phyloP scores from a whole-genome alignment of 2,329 filamentous ascomycete genomes.

The Sclerotinia borealis region DNA sequence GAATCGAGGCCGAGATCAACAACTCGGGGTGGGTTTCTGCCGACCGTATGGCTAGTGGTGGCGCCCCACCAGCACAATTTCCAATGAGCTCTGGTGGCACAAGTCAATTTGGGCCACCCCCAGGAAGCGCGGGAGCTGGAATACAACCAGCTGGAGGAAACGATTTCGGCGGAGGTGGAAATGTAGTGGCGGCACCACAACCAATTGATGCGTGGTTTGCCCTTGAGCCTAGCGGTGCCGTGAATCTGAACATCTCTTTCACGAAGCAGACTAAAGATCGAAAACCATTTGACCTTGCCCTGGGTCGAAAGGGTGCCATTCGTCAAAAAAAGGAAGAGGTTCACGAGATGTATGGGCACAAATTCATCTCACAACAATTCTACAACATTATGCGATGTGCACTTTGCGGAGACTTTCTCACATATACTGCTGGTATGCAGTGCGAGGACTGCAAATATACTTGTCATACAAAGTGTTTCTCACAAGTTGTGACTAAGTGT shows the following conservation, averaged over 20 bases:
- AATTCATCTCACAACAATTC: conserved; percentile 97
- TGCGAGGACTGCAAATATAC: conserved; percentile 99
- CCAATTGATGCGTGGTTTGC: conserved; percentile 95
- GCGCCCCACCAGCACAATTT: conserved; percentile 47
- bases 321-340: conserved; percentile 97
- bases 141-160: conserved; percentile 14
- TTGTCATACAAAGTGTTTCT: conserved; percentile 95
- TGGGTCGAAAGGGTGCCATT: conserved; percentile 91
- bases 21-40: conserved; percentile 95
- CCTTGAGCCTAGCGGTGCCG: conserved; percentile 85
- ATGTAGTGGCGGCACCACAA: conserved; percentile 36
- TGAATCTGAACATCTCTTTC: conserved; percentile 88
- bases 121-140: conserved; percentile 34
- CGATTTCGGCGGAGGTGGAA: conserved; percentile 30
- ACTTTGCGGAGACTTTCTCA: conserved; percentile 94
- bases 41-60: conserved; percentile 76
- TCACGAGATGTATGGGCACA: conserved; percentile 98
- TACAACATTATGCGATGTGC: conserved; percentile 99
- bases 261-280: conserved; percentile 83
- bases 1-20: conserved; percentile 92
- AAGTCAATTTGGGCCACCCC: conserved; percentile 41
- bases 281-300: conserved; percentile 76
- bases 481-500: conserved; percentile 96
- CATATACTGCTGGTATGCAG: conserved; percentile 98
- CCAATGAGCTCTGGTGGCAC: conserved; percentile 47